phyloP scores from a whole-genome alignment of 225 moss, liverwort and hornwort genomes.

The Lunularia cruciata region DNA sequence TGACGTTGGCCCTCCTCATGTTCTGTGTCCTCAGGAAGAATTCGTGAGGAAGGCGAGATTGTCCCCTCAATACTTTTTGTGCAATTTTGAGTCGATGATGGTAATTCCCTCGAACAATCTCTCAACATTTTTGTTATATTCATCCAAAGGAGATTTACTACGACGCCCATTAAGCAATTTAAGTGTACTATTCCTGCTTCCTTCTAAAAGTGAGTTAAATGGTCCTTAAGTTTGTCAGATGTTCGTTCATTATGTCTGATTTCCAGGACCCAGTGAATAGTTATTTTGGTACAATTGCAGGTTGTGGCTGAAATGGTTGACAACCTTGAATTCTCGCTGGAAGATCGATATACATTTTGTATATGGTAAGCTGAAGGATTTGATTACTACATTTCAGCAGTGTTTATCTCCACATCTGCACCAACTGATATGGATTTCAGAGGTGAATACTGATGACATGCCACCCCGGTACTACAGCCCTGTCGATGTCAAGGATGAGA shows the following conservation, averaged over 20 bases:
- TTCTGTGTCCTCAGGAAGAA: constrained; percentile 22
- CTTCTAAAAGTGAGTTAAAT: too few species aligned
- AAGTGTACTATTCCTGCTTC: too few species aligned
- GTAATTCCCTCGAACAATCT: too few species aligned
- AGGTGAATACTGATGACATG: neutral
- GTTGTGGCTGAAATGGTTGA: constrained; percentile 40
- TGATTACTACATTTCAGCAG: neutral
- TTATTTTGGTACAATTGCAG: too few species aligned
- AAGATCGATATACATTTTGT: constrained; percentile 39
- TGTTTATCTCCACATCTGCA: neutral
- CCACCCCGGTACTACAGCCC: constrained; percentile 26
- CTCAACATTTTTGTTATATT: too few species aligned
- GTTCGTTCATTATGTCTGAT: too few species aligned
- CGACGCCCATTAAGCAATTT: too few species aligned
- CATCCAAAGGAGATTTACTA: too few species aligned
- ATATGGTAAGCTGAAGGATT: constrained; percentile 22
- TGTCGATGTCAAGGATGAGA: constrained; percentile 39
- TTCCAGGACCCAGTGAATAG: too few species aligned
- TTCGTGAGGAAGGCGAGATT: constrained; percentile 40
- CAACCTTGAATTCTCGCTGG: constrained; percentile 27
- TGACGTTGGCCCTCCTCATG: too few species aligned
- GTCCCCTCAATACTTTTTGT: constrained; percentile 41
- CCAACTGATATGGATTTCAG: neutral
- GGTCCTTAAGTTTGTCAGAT: too few species aligned
- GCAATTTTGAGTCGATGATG: constrained; percentile 42